Conservation (phyloP, 2,329 filamentous ascomycete species). For the Epichloe sp. region DNA sequence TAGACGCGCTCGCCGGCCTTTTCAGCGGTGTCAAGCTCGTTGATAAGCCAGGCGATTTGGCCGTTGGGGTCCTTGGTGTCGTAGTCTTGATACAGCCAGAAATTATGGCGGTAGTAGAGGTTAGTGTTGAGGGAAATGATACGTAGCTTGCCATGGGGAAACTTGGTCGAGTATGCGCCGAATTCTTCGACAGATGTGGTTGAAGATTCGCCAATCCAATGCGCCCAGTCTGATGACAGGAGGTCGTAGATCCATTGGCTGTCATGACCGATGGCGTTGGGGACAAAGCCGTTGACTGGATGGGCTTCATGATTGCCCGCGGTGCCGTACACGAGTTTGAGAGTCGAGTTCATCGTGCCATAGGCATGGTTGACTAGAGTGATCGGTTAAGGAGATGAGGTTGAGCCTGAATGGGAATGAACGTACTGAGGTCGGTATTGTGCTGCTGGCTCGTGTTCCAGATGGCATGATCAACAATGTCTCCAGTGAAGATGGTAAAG, state of each 20-base stretch:
- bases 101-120: conserved; percentile 43
- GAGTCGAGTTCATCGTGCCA: conserved; percentile 26
- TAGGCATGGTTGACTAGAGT: conserved; percentile 31
- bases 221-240: conserved; percentile 31
- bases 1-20: conserved; percentile 37
- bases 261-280: conserved; percentile 22
- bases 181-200: conserved; percentile 21
- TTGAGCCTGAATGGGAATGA: too few species aligned
- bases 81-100: conserved; percentile 35
- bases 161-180: conserved; percentile 35
- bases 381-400: conserved; percentile 15
- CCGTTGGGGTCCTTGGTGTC: conserved; percentile 35
- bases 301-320: conserved; percentile 44
- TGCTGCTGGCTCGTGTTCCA: conserved; percentile 29
- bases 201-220: conserved; percentile 28
- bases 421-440: conserved; percentile 19
- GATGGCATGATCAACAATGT: conserved; percentile 40
- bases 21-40: conserved; percentile 40
- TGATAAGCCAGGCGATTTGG: conserved; percentile 40
- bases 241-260: conserved; percentile 39
- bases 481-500: conserved; percentile 47
- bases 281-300: conserved; percentile 36
- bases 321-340: conserved; percentile 35
- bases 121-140: conserved; percentile 48
- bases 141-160: conserved; percentile 33